A percentile compares a stretch with the other conserved stretches of the same genome.
These are phyloP conservation scores for Aspergillus neotritici DNA, from an alignment of 2,329 filamentous ascomycete genomes.

Conservation along the genomic window DNA sequence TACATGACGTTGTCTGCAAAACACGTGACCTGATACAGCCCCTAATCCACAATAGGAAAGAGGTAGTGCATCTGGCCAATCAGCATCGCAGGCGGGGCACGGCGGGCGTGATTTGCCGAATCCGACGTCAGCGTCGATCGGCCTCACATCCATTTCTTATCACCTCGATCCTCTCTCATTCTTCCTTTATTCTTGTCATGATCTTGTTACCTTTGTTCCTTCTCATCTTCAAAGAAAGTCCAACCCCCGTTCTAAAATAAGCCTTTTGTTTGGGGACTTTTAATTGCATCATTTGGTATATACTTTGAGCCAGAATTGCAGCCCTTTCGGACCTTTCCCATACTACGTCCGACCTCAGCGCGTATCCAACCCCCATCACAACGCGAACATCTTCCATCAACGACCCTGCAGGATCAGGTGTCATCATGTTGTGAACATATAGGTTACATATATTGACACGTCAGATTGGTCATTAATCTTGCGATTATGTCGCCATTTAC, in stretches of 20 bases:
- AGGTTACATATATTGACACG: slow-evolving; percentile 2
- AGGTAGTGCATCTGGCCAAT: background rate
- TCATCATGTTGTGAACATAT: slow-evolving; percentile 5
- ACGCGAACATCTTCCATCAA: no score
- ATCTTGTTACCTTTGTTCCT: no score
- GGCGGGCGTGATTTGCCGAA: slow-evolving; percentile 2
- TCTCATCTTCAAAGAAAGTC: background rate
- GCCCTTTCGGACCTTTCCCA: no score
- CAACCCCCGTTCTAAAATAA: background rate
- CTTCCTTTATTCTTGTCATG: no score
- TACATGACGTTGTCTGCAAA: no score
- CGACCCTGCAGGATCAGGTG: background rate
- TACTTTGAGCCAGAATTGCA: no score
- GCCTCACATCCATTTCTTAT: background rate
- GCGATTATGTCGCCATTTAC: slow-evolving; percentile 19
- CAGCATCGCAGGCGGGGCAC: background rate
- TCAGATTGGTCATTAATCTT: slow-evolving; percentile 4
- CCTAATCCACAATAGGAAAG: no score
- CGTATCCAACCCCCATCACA: no score
- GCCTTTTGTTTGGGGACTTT: background rate
- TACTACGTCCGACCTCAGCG: no score
- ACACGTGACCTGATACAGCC: no score
- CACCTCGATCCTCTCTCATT: no score
- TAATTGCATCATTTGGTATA: no score
- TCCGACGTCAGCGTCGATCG: background rate